Evolutionary conservation across 2,329 filamentous ascomycete species (phyloP).

Genomic region (Exserohilum turcica): DNA sequence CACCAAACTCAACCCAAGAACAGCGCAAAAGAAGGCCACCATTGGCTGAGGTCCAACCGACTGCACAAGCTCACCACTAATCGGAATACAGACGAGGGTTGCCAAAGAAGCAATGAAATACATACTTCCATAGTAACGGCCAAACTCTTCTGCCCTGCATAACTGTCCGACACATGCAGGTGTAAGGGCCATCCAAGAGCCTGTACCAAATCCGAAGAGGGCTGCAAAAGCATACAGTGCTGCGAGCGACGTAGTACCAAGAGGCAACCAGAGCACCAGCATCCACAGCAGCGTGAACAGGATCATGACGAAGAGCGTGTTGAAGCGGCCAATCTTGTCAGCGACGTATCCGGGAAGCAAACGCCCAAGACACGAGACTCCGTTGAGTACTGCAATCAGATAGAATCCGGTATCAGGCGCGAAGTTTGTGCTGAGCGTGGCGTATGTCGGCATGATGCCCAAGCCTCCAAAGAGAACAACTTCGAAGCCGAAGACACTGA

Average conservation of each 20-base stretch:
- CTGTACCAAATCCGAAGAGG: constrained; percentile 56
- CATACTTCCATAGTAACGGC: constrained; percentile 58
- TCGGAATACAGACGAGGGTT: constrained; percentile 44
- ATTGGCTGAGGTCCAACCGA: constrained; percentile 40
- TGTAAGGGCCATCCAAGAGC: constrained; percentile 52
- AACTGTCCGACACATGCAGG: constrained; percentile 57
- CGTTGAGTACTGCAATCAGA: constrained; percentile 50
- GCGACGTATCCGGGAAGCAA: constrained; percentile 49
- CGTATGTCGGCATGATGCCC: constrained; percentile 50
- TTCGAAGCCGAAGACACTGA: constrained; percentile 45
- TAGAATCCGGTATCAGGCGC: constrained; percentile 42
- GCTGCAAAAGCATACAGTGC: constrained; percentile 49
- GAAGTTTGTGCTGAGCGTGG: constrained; percentile 45
- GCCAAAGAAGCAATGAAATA: constrained; percentile 46
- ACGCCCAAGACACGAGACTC: constrained; percentile 49
- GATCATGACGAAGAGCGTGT: constrained; percentile 47
- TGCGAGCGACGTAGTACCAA: constrained; percentile 37
- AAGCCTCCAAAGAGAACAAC: constrained; percentile 49
- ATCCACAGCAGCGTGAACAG: constrained; percentile 44
- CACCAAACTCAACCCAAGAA: constrained; percentile 39
- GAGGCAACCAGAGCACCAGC: constrained; percentile 44
- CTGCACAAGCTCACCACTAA: constrained; percentile 44
- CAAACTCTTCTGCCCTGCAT: constrained; percentile 54
- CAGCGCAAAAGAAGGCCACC: constrained; percentile 43
- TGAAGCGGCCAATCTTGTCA: constrained; percentile 50